Conservation (phyloP, 257 asterid genomes). For the Linderniella brevidens region DNA sequence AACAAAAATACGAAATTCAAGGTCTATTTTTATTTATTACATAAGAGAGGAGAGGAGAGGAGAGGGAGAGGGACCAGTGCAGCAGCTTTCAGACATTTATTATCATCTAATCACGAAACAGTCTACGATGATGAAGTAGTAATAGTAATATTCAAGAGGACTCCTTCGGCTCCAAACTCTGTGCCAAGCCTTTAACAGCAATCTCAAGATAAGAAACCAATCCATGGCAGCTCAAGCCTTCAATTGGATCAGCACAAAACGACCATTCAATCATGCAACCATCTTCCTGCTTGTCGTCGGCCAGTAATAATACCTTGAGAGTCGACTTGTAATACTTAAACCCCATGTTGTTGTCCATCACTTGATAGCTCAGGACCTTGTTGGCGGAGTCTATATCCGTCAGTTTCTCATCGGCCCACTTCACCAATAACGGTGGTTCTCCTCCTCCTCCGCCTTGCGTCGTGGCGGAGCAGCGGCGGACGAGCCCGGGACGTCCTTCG, state of each 20-base stretch:
- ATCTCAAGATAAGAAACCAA: slow-evolving; percentile 20
- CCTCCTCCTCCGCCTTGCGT: slow-evolving; percentile 14
- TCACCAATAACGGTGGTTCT: slow-evolving; percentile 3
- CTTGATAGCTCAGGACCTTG: slow-evolving; percentile 34
- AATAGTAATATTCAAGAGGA: background rate
- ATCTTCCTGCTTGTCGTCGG: too few relatives aligned
- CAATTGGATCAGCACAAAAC: slow-evolving; percentile 41
- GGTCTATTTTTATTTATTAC: too few relatives aligned
- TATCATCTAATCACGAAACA: too few relatives aligned
- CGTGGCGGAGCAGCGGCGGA: slow-evolving; percentile 45
- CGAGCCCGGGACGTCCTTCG: slow-evolving; percentile 52
- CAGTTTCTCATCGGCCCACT: slow-evolving; percentile 43
- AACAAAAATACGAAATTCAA: too few relatives aligned
- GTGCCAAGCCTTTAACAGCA: slow-evolving; percentile 32
- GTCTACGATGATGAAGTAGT: too few relatives aligned
- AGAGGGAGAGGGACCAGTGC: background rate
- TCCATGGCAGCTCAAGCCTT: slow-evolving; percentile 28
- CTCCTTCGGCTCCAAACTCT: slow-evolving; percentile 28
- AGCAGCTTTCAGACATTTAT: background rate
- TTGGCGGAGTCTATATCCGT: slow-evolving; percentile 15
- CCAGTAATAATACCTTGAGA: slow-evolving; percentile 12
- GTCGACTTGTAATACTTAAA: slow-evolving; percentile 40
- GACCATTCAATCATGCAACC: slow-evolving; percentile 64
- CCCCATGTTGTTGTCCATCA: slow-evolving; percentile 44
- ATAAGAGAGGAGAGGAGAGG: too few relatives aligned